Conservation (phyloP, 441 rosid species). For the Caryocar brasiliense region DNA sequence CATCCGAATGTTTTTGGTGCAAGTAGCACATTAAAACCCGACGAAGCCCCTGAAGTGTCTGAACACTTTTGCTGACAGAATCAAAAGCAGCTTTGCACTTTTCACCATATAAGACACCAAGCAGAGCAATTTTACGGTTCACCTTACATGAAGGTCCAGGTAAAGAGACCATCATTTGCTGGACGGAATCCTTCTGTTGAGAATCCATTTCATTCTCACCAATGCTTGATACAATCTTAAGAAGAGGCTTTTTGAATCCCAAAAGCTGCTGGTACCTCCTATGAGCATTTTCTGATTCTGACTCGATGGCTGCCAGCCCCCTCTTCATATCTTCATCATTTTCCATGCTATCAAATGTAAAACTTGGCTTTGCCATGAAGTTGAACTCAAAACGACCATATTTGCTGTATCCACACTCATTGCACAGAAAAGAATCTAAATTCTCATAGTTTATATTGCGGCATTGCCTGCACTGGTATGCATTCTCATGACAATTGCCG, state of each 20-base stretch:
- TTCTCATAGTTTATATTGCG: conserved; percentile 98
- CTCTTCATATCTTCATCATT: conserved; percentile 99
- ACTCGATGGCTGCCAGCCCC: conserved; percentile 97
- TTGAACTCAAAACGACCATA: conserved; percentile 99
- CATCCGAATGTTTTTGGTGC: conserved; percentile 87
- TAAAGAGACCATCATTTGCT: conserved; percentile 99
- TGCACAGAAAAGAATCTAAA: conserved; percentile 98
- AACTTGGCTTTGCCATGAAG: conserved; percentile 99
- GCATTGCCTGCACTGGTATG: conserved; percentile 99
- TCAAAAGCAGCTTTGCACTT: conserved; percentile 99
- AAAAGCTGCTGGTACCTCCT: conserved; percentile 99
- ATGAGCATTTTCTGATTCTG: conserved; percentile 99
- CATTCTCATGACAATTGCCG: conserved; percentile 98
- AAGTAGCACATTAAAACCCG: conserved; percentile 93
- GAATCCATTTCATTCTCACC: conserved; percentile 99
- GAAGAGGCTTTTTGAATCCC: conserved; percentile 99
- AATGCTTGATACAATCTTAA: conserved; percentile 97
- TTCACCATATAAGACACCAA: conserved; percentile 99
- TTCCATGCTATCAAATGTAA: conserved; percentile 97
- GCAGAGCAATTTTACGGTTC: conserved; percentile 97
- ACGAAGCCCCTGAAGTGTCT: conserved; percentile 99
- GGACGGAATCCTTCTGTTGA: conserved; percentile 98
- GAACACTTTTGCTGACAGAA: conserved; percentile 99
- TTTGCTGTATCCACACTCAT: conserved; percentile 99
- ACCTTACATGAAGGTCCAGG: conserved; percentile 99